Conservation (phyloP, 2,329 filamentous ascomycete genomes). For the Macrophomina pseudophaseolina region DNA sequence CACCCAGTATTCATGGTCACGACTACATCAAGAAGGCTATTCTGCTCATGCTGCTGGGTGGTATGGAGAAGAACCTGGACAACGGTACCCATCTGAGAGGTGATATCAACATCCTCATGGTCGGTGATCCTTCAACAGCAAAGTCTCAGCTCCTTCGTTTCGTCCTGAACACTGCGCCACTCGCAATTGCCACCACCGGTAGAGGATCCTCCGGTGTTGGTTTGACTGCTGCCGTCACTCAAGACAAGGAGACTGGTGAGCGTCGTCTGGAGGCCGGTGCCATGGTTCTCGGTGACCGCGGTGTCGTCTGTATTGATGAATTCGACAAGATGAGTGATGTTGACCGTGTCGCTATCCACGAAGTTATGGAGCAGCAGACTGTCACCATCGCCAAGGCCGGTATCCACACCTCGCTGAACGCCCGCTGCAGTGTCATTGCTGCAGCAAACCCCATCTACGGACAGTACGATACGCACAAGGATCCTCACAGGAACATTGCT, state of each 20-base stretch:
- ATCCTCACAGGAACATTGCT: constrained; percentile 98
- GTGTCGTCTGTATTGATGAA: constrained; percentile 98
- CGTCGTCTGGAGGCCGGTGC: constrained; percentile 93
- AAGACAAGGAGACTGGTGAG: constrained; percentile 97
- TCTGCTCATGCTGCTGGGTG: constrained; percentile 89
- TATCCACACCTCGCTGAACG: constrained; percentile 96
- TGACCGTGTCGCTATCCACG: constrained; percentile 96
- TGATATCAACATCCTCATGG: constrained; percentile 99
- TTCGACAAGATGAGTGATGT: constrained; percentile 99
- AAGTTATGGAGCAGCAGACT: constrained; percentile 99
- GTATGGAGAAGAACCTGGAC: constrained; percentile 97
- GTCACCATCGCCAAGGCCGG: constrained; percentile 98
- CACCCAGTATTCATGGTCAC: constrained; percentile 95
- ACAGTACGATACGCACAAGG: constrained; percentile 98
- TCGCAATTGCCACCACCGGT: constrained; percentile 96
- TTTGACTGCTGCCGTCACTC: constrained; percentile 94
- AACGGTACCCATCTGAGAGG: constrained; percentile 97
- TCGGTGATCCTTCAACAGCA: constrained; percentile 96
- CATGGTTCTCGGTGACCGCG: constrained; percentile 96
- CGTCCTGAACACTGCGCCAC: constrained; percentile 92
- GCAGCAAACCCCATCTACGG: constrained; percentile 98
- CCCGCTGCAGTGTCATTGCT: constrained; percentile 93
- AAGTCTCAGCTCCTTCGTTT: constrained; percentile 98
- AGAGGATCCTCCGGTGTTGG: constrained; percentile 96
- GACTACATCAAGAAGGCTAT: constrained; percentile 99